Evolutionary conservation across 495 filamentous ascomycete genomes (phyloP).

Genomic region (Podospora fimiseda): DNA sequence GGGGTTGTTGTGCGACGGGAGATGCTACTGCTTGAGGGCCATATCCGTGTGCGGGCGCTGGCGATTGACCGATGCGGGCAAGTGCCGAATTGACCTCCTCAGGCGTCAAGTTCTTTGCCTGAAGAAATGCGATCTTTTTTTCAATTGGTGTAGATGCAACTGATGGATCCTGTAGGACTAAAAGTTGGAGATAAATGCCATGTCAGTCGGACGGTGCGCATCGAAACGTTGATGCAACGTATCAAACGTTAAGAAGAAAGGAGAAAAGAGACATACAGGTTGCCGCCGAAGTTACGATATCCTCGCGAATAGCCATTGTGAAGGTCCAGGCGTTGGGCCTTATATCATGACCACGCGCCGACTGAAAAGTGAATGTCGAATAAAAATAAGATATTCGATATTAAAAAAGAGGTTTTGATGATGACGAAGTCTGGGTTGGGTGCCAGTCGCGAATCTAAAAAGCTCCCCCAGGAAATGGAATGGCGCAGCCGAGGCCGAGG

Average conservation of each 20-base stretch:
- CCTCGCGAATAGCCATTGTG: conserved; percentile 75
- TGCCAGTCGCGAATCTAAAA: neutral
- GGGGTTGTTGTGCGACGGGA: conserved; percentile 41
- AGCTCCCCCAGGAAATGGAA: conserved; percentile 8
- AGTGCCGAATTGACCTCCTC: conserved; percentile 88
- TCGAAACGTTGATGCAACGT: conserved; percentile 7
- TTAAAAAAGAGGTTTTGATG: neutral
- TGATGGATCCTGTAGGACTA: conserved; percentile 89
- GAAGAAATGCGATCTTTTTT: conserved; percentile 84
- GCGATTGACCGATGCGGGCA: conserved; percentile 57
- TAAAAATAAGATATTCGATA: neutral
- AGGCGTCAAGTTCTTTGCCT: conserved; percentile 94
- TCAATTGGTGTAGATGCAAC: conserved; percentile 88
- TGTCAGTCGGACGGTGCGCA: conserved; percentile 14
- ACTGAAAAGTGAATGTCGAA: too few relatives aligned
- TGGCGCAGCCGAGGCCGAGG: conserved; percentile 19
- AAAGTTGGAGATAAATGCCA: conserved; percentile 9
- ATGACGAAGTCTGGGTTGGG: neutral
- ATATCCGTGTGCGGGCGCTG: conserved; percentile 47
- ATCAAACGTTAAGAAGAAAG: conserved; percentile 8
- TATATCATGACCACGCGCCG: neutral
- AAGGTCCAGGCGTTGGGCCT: neutral
- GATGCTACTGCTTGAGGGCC: conserved; percentile 30
- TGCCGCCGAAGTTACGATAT: conserved; percentile 71
- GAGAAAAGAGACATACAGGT: conserved; percentile 46